A percentile compares a stretch with the other conserved stretches of the same genome.
Conservation (phyloP, 2,329 filamentous ascomycete genomes). For the Monosporascus sp. region DNA sequence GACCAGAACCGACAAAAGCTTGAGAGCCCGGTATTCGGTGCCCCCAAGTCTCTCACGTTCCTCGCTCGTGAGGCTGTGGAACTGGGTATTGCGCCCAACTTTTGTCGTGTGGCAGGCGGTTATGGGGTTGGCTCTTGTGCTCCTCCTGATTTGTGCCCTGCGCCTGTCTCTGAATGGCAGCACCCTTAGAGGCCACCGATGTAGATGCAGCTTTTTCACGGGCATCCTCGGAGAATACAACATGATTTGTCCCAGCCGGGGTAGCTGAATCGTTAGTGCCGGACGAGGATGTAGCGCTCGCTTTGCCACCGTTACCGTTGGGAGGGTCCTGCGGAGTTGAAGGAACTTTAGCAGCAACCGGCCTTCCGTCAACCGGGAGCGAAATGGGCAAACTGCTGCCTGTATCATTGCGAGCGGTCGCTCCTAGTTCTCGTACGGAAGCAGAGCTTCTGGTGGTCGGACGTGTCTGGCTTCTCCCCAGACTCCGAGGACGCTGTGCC, state of each 20-base stretch:
- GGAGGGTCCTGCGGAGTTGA: neutral
- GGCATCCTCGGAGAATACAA: slow-evolving; percentile 18
- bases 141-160: slow-evolving; percentile 6
- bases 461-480: slow-evolving; percentile 13
- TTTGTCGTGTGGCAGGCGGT: slow-evolving; percentile 31
- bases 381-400: slow-evolving; percentile 14
- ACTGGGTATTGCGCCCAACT: slow-evolving; percentile 28
- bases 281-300: neutral
- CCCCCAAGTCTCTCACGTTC: slow-evolving; percentile 50
- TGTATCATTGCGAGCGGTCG: neutral
- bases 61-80: slow-evolving; percentile 21
- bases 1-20: slow-evolving; percentile 53
- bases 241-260: slow-evolving; percentile 11
- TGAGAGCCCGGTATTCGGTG: slow-evolving; percentile 59
- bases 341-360: slow-evolving; percentile 13
- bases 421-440: slow-evolving; percentile 2
- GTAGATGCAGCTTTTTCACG: slow-evolving; percentile 10
- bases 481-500: slow-evolving; percentile 16
- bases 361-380: slow-evolving; percentile 13
- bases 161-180: slow-evolving; percentile 11
- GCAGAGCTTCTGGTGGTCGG: neutral
- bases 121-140: slow-evolving; percentile 9
- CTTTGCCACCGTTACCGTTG: neutral
- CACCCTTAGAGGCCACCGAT: slow-evolving; percentile 11
- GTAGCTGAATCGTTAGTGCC: neutral